Base-by-base conservation (phyloP, 2,329 filamentous ascomycete genomes). In the Ophiocordyceps polyrhachis-furcata region DNA sequence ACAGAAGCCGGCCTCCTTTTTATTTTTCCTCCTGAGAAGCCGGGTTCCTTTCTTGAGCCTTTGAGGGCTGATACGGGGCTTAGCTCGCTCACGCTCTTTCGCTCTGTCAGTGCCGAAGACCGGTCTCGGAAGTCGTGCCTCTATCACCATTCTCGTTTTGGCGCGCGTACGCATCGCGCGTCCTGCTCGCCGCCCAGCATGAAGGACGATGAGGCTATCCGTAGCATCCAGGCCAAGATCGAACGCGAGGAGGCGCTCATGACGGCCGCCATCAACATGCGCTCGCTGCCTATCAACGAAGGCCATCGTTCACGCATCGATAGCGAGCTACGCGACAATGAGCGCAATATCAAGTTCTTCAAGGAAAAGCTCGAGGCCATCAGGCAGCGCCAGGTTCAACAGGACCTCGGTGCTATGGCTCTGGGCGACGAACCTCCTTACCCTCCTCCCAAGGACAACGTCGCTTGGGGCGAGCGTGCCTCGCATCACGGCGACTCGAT, bases 191-290 rank as follows among this genome's bases (percentile, higher is more conserved):
- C 59, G 58, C 61, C 63, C 65, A 67, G 60, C 61, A 79, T 79
- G 71, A 74, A 71, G 60, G 74, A 79, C 59, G 73, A 79, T 50
- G 72, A 79, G 56, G 69, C 73, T 53, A 70, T 79, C 65, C 78
- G 78, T 65, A 83, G 86, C 63, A 87, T 98, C 67, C 79, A 83
- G 68, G 83, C 81, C 70, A 96, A 98, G 81, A 96, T 98, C 65
- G 86, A 95, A 71, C 81, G 89, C 62, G 91, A 98, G 67, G 89
- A 88, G 72, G 83, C 82, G 56, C 79, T 96, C 58, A 91, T 98
- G 71, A 83, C 83, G 63, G 89, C 86, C 56, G 89, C 89, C 54
- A 91, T 85, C 66, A 78, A 83, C 55, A 94, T 98, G 88, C 83
- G 87, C 65, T 82, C 88, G 66, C 88, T 91, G 63, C 95, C 89